Percentiles rank a stretch among this genome's conserved stretches.
Conservation (phyloP, 192 early-diverging fungal genomes). For the Paraglomus occultum region DNA sequence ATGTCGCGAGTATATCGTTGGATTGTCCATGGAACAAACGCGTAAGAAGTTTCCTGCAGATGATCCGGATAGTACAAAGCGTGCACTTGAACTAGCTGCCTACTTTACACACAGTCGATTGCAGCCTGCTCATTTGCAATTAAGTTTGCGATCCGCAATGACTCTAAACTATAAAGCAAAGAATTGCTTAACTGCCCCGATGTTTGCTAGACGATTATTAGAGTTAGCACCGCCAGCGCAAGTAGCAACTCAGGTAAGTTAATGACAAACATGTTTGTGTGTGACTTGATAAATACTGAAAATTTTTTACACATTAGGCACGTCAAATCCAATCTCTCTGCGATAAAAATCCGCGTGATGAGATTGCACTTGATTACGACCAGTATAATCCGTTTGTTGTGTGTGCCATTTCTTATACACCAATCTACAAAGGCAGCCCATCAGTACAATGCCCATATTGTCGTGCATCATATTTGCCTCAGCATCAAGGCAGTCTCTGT, state of each 20-base stretch:
- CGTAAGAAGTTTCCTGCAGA: slow-evolving; percentile 63
- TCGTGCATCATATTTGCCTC: slow-evolving; percentile 80
- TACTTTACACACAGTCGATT: slow-evolving; percentile 96
- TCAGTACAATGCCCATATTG: slow-evolving; percentile 85
- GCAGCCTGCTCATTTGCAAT: slow-evolving; percentile 84
- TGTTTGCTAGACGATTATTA: slow-evolving; percentile 85
- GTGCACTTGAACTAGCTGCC: slow-evolving; percentile 85
- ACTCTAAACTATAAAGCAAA: slow-evolving; percentile 74
- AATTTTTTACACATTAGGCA: slow-evolving; percentile 40
- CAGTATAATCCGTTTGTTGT: slow-evolving; percentile 94
- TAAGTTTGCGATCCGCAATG: slow-evolving; percentile 87
- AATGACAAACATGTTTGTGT: not conserved
- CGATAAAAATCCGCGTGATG: slow-evolving; percentile 79
- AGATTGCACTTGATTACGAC: slow-evolving; percentile 85
- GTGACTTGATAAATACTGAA: not conserved
- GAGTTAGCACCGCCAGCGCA: slow-evolving; percentile 81
- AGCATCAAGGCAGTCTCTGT: slow-evolving; percentile 77
- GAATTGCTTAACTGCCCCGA: slow-evolving; percentile 83
- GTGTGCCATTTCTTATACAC: slow-evolving; percentile 80
- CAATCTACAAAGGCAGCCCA: slow-evolving; percentile 88
- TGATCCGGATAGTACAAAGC: slow-evolving; percentile 60
- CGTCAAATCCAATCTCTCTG: slow-evolving; percentile 73
- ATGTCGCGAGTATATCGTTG: slow-evolving; percentile 92
- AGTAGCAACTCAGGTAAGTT: slow-evolving; percentile 70
- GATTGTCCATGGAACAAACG: slow-evolving; percentile 78